Percentiles rank a stretch among this genome's conserved stretches.
phyloP scores from a whole-genome alignment of 345 rosid species.

The Boechera divaricarpa region DNA sequence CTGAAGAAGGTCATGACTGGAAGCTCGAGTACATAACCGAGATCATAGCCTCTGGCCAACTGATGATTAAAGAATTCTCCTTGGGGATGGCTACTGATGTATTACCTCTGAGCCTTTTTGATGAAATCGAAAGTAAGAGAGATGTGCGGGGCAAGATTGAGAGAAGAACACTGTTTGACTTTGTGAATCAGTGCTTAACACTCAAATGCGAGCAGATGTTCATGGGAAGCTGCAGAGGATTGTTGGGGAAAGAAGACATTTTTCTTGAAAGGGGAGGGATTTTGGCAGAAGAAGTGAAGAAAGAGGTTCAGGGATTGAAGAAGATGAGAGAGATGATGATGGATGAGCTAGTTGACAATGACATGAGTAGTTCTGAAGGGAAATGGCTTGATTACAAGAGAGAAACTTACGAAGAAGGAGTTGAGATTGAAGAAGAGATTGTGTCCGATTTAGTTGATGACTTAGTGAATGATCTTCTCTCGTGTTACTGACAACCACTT shows the following conservation, averaged over 20 bases:
- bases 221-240: conserved; percentile 48
- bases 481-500: conserved; percentile 10
- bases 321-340: conserved; percentile 64
- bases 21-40: conserved; percentile 62
- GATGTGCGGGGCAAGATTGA: conserved; percentile 43
- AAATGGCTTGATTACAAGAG: conserved; percentile 74
- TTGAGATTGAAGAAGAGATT: conserved; percentile 63
- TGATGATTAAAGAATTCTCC: conserved; percentile 50
- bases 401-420: conserved; percentile 70
- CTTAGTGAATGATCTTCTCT: conserved; percentile 59
- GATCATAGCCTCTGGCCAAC: conserved; percentile 52
- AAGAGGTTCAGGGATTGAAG: conserved; percentile 56
- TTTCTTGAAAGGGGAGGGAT: conserved; percentile 47
- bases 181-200: conserved; percentile 58
- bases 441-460: conserved; percentile 74
- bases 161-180: conserved; percentile 63
- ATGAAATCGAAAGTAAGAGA: conserved; percentile 34
- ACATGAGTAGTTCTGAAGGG: conserved; percentile 70
- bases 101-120: conserved; percentile 49
- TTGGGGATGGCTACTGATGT: conserved; percentile 49
- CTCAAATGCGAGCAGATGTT: conserved; percentile 42
- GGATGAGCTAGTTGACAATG: conserved; percentile 81
- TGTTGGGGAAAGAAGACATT: conserved; percentile 49
- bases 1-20: conserved; percentile 52
- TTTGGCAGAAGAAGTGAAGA: conserved; percentile 64